Conservation (phyloP, 768 basidiomycete species). For the Phanerochaete carnosa region DNA sequence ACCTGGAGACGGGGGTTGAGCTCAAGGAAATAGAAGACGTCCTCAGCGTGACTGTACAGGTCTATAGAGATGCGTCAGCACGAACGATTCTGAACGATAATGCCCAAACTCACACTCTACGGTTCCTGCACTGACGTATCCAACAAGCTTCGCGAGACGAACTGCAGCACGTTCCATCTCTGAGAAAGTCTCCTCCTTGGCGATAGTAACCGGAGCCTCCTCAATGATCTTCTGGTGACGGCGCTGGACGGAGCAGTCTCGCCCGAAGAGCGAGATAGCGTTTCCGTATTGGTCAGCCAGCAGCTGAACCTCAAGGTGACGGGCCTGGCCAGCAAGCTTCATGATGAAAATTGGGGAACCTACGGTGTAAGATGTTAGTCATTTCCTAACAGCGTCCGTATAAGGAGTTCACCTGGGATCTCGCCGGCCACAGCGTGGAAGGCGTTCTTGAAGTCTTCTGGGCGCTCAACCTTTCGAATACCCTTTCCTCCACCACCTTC, state of each 20-base stretch:
- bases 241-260: conserved; percentile 98
- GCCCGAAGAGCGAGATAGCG: conserved; percentile 97
- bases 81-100: conserved; percentile 7
- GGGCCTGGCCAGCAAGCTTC: conserved; percentile 97
- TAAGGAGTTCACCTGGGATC: conserved; percentile 73
- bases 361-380: conserved; percentile 23
- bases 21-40: conserved; percentile 96
- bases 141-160: conserved; percentile 95
- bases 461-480: conserved; percentile 88
- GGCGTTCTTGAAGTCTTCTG: conserved; percentile 90
- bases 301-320: conserved; percentile 97
- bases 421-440: conserved; percentile 93
- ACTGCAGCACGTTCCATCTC: conserved; percentile 99
- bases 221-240: conserved; percentile 99
- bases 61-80: conserved; percentile 42
- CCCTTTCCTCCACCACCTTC: conserved; percentile 99
- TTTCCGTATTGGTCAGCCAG: conserved; percentile 99
- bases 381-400: conserved; percentile 8
- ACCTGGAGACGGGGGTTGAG: conserved; percentile 99
- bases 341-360: conserved; percentile 99
- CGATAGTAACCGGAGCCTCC: conserved; percentile 98
- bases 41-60: conserved; percentile 91
- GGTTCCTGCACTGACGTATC: conserved; percentile 98
- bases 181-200: conserved; percentile 86
- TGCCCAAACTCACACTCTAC: conserved; percentile 74